Evolutionary conservation across 192 early-diverging fungal genomes (phyloP), one percentile per base, ranked within the genome.

Genomic region (Coemansia sp.): DNA sequence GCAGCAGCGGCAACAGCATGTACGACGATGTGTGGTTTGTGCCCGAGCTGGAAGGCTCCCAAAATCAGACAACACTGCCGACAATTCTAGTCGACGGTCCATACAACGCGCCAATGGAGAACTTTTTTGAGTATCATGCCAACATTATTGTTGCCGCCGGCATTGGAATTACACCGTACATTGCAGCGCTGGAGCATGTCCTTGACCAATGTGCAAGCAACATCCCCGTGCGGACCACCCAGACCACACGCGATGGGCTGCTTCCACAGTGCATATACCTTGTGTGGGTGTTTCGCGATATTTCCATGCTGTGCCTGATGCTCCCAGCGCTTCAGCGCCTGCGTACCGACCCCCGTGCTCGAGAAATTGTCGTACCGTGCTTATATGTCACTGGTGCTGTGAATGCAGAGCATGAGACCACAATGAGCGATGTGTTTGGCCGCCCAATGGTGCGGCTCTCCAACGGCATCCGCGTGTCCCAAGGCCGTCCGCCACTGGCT

Each of bases 101-200:
- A 3, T 92, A 88, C 76, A 89, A 83, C 47, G 82, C 85, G 25
- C 85, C 90, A 1, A 85, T 88, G 19, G 90, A 93, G 77, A 86
- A 88, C 49, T 87, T 92, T 56, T 92, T 89, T 80, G 88, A 90
- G 70, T 88, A 86, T 65, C 84, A 90, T 52, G 73, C 82, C 56
- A 86, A 86, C 39, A 83, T 90, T 21, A 67, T 90, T 25, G 80
- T 93, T 23, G 90, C 88, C 7, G 91, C 91, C 3, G 91, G 91
- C 68, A 93, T 93, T 47, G 91, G 91, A 7, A 89, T 93, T 22
- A 93, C 91, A 6, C 91, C 91, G 5, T 90, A 80, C 59, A 80
- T 80, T 39, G 60, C 77, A 0, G 77, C 77, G 21, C 65, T 80
- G 49, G 77, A 74, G 39, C 72, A 58, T 19, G 77, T 80, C 9